Conservation (phyloP, 495 filamentous ascomycete species). For the Xylaria venustula region DNA sequence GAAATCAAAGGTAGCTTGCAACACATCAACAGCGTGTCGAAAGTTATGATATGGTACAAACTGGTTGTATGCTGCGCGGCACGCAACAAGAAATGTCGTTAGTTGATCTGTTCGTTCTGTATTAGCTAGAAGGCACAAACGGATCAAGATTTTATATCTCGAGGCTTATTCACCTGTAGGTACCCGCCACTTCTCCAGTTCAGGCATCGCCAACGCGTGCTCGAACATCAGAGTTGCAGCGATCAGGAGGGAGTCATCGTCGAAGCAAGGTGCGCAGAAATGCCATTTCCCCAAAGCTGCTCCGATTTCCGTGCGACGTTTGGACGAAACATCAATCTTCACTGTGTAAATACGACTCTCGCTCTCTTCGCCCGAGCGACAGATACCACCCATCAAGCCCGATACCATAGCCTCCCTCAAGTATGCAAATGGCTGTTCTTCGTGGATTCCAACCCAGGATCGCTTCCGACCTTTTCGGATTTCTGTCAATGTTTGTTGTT, state of each 20-base stretch:
- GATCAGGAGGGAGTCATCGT: slow-evolving; percentile 82
- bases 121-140: slow-evolving; percentile 28
- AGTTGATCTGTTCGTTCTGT: slow-evolving; percentile 54
- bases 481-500: slow-evolving; percentile 65
- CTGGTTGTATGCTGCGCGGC: slow-evolving; percentile 83
- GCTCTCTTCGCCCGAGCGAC: slow-evolving; percentile 58
- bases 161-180: slow-evolving; percentile 54
- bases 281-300: slow-evolving; percentile 75
- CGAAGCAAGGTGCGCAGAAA: slow-evolving; percentile 85
- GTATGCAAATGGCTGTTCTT: slow-evolving; percentile 85
- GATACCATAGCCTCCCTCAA: slow-evolving; percentile 85
- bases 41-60: slow-evolving; percentile 99
- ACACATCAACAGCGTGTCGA: slow-evolving; percentile 91
- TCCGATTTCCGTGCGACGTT: slow-evolving; percentile 62
- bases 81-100: slow-evolving; percentile 75
- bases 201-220: slow-evolving; percentile 81
- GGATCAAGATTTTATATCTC: background rate
- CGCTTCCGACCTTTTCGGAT: slow-evolving; percentile 71
- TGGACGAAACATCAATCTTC: slow-evolving; percentile 49
- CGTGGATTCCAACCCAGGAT: slow-evolving; percentile 88
- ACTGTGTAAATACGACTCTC: slow-evolving; percentile 41
- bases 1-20: slow-evolving; percentile 92
- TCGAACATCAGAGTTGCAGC: slow-evolving; percentile 81
- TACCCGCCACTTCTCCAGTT: slow-evolving; percentile 75
- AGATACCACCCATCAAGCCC: slow-evolving; percentile 87